Conservation (phyloP, 78 protist species). For the Dictyostelium purpureum region DNA sequence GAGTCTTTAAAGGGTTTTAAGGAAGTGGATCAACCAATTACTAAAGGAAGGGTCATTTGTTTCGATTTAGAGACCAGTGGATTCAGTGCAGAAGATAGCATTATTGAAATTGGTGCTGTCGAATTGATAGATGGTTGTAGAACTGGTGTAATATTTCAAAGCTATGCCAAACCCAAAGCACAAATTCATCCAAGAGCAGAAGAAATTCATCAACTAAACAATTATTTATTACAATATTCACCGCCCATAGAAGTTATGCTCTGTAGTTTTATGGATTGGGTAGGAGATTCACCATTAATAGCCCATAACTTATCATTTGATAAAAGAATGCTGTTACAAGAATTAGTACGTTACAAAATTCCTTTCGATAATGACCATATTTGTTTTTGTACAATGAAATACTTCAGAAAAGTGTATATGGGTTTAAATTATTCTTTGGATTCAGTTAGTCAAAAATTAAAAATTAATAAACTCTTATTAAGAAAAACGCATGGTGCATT, state of each 20-base stretch:
- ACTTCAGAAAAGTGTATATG: conserved; percentile 34
- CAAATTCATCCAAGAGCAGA: conserved; percentile 62
- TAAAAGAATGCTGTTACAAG: conserved; percentile 62
- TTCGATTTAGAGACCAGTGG: conserved; percentile 84
- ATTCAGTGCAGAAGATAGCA: conserved; percentile 39
- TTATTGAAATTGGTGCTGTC: conserved; percentile 79
- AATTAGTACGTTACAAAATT: conserved; percentile 20
- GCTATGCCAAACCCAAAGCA: conserved; percentile 49
- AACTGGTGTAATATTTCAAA: conserved; percentile 72
- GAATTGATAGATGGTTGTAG: conserved; percentile 81
- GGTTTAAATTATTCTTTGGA: conserved; percentile 33
- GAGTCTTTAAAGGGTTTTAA: conserved; percentile 14
- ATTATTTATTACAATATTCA: not conserved
- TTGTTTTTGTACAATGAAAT: conserved; percentile 79
- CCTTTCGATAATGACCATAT: conserved; percentile 17
- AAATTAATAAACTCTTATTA: conserved; percentile 35
- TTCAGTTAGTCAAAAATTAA: conserved; percentile 40
- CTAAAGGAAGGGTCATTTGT: conserved; percentile 75
- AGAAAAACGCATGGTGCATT: conserved; percentile 76
- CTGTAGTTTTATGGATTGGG: conserved; percentile 61
- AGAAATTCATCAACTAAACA: conserved; percentile 34
- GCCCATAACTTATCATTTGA: conserved; percentile 81
- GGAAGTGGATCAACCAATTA: conserved; percentile 50
- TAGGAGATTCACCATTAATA: conserved; percentile 48
- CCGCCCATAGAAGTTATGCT: conserved; percentile 56